Percentiles rank a stretch among this genome's conserved stretches.
phyloP scores from a whole-genome alignment of 257 asterid genomes.

The Henckelia pumila region DNA sequence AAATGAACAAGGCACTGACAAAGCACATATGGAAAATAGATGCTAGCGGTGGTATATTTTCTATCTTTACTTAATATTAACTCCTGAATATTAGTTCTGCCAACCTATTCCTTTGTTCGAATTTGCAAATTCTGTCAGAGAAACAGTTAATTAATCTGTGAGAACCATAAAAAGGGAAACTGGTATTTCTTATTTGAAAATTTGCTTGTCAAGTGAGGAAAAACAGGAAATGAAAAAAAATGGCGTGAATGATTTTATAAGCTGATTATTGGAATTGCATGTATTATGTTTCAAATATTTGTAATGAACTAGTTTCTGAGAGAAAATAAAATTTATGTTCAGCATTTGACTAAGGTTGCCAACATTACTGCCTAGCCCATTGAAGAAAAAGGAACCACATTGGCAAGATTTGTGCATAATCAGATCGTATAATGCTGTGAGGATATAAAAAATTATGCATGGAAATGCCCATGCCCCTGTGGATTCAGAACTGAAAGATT shows the following conservation, averaged over 20 bases:
- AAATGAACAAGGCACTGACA: slow-evolving; percentile 85
- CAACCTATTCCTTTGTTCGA: slow-evolving; percentile 7
- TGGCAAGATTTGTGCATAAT: background rate
- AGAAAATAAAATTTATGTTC: background rate
- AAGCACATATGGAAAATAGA: slow-evolving; percentile 86
- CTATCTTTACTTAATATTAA: slow-evolving; percentile 13
- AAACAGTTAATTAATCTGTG: background rate
- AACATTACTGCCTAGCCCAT: slow-evolving; percentile 7
- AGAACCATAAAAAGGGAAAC: background rate
- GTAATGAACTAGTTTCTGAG: background rate
- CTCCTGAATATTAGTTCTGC: slow-evolving; percentile 14
- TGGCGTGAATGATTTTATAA: background rate
- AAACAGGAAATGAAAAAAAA: no score
- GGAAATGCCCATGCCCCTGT: background rate
- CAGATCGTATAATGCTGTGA: background rate
- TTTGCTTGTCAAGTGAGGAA: no score
- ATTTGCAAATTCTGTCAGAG: slow-evolving; percentile 2
- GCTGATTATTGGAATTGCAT: background rate
- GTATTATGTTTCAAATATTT: background rate
- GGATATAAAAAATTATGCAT: background rate
- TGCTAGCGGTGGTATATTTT: slow-evolving; percentile 61
- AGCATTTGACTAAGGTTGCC: background rate
- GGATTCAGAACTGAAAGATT: background rate
- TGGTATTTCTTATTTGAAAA: background rate
- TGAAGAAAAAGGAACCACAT: slow-evolving; percentile 12